Percentiles rank a stretch among this genome's conserved stretches.
Conservation (phyloP, 2,329 filamentous ascomycete species). For the Alternaria solani region DNA sequence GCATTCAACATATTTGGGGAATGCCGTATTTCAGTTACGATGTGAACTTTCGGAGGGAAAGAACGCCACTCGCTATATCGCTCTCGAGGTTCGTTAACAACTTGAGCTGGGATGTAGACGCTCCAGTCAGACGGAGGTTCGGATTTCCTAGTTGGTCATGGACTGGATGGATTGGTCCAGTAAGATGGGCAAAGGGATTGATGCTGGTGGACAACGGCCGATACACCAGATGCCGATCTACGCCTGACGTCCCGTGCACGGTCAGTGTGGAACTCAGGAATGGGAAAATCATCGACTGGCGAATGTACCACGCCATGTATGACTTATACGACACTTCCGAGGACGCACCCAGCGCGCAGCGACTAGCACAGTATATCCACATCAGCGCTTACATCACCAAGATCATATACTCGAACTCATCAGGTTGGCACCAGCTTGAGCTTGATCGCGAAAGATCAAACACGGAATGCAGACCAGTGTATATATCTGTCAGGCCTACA, state of each 20-base stretch:
- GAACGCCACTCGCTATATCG: background rate
- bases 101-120: background rate
- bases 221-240: background rate
- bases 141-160: background rate
- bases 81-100: background rate
- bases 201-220: background rate
- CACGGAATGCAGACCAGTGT: background rate
- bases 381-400: background rate
- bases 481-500: background rate
- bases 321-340: background rate
- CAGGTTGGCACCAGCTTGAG: background rate
- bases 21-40: background rate
- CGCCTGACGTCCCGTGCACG: background rate
- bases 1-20: background rate
- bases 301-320: background rate
- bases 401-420: background rate
- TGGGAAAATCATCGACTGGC: background rate
- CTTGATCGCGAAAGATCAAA: background rate
- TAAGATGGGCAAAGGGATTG: background rate
- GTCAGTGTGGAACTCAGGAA: background rate
- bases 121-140: background rate
- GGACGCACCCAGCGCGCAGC: background rate
- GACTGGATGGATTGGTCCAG: background rate
- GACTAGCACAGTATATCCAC: background rate
- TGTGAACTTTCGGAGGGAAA: background rate